Evolutionary conservation across 352 stramenopile species (phyloP).

Genomic region (Blastocystis sp.): DNA sequence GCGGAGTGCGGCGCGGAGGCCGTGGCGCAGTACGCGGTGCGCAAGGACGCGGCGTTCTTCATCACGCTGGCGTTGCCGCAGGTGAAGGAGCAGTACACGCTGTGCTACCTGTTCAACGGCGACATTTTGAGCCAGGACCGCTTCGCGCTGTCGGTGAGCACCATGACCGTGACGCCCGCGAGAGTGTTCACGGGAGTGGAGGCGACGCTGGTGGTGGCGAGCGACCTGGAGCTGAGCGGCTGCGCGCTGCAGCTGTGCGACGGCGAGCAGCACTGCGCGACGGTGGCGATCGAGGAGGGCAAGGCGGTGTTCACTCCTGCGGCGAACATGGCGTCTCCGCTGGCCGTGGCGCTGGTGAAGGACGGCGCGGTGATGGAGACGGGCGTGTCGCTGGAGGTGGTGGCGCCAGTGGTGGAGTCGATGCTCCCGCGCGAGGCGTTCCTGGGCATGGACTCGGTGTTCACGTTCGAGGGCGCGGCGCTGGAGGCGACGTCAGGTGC

Average conservation of each 20-base stretch:
- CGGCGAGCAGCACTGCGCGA: neutral
- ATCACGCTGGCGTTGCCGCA: neutral
- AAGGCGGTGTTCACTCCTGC: neutral
- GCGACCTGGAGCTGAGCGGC: neutral
- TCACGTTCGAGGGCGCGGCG: slow-evolving; percentile 31
- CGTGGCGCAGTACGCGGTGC: slow-evolving; percentile 26
- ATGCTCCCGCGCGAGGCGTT: slow-evolving; percentile 17
- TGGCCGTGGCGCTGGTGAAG: slow-evolving; percentile 37
- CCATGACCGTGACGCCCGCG: neutral
- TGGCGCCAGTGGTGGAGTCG: neutral
- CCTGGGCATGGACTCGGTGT: slow-evolving; percentile 7
- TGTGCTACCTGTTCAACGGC: slow-evolving; percentile 67
- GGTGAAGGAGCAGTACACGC: slow-evolving; percentile 1
- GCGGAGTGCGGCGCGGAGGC: neutral
- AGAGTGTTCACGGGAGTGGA: slow-evolving; percentile 13
- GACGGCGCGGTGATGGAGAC: neutral
- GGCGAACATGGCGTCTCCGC: slow-evolving; percentile 16
- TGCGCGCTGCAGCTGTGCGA: slow-evolving; percentile 15
- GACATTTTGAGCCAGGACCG: slow-evolving; percentile 55
- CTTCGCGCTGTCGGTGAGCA: slow-evolving; percentile 36
- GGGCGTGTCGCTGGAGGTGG: neutral
- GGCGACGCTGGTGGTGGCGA: slow-evolving; percentile 11
- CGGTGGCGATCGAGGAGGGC: slow-evolving; percentile 7
- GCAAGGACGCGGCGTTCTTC: neutral
- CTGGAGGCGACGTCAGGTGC: neutral